Conservation (phyloP, 108 stramenopile species). For the Asterionellopsis glacialis region DNA sequence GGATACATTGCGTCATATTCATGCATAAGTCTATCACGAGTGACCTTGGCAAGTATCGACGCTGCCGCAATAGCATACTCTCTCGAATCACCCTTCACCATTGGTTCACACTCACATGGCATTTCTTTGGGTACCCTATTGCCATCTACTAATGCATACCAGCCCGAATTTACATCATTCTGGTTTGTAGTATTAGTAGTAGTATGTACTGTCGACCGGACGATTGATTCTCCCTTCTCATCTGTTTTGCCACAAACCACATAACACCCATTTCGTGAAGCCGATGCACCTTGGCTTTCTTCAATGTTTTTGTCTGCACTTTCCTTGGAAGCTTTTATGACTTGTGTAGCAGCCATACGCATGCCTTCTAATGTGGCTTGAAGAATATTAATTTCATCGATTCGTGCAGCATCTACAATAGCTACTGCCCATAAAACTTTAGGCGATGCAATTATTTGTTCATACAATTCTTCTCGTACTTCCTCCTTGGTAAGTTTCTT, state of each 20-base stretch:
- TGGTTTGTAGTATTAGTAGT: no score
- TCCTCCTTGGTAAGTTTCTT: conserved; percentile 88
- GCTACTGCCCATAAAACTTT: conserved; percentile 78
- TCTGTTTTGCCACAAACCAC: conserved; percentile 32
- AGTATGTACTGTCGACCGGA: no score
- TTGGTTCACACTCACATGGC: conserved; percentile 55
- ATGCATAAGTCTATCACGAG: conserved; percentile 93
- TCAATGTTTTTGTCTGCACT: background rate
- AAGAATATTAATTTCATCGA: conserved; percentile 98
- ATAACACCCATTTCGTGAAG: conserved; percentile 49
- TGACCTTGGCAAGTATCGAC: conserved; percentile 95
- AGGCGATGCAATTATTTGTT: conserved; percentile 27
- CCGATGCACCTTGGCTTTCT: conserved; percentile 21
- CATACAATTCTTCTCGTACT: conserved; percentile 45
- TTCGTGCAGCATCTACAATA: conserved; percentile 73
- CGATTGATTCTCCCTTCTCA: no score
- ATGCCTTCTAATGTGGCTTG: conserved; percentile 93
- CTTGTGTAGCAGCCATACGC: conserved; percentile 53
- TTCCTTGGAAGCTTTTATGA: conserved; percentile 19
- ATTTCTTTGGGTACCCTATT: conserved; percentile 78
- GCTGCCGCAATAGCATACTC: conserved; percentile 94
- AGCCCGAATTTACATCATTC: background rate
- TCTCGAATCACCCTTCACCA: conserved; percentile 89
- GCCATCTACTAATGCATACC: conserved; percentile 69
- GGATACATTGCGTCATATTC: conserved; percentile 86